Base-by-base conservation (phyloP, 495 filamentous ascomycete genomes). In the Tuber indicum region DNA sequence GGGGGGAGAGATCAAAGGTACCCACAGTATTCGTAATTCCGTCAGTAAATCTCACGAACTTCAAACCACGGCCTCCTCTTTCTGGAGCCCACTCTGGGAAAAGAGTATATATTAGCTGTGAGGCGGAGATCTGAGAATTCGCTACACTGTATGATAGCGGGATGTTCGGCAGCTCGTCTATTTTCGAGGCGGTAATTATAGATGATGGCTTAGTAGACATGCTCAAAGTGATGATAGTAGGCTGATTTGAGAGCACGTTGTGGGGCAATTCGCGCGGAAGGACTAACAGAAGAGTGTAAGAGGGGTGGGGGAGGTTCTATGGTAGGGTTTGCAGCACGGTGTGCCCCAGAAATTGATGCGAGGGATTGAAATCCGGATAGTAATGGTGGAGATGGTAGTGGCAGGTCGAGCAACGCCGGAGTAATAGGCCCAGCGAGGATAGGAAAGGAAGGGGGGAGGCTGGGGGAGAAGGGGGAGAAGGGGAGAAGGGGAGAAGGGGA, bases 11-110 rank as follows among this genome's bases (percentile, higher is more conserved):
- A 52, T 62, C 12, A 41, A 47, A 8, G 19, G 44, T 80, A 89
- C 89, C 77, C 85, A 92, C 91, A 77, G 95, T 98, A 85, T 99
- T 99, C 70, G 96, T 99, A 84, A 99, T 99, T 79, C 96, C 96
- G 83, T 99, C 96, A 43, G 93, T 99, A 86, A 98, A 99, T 71
- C 91, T 90, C 72, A 93, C 88, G 81, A 98, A 93, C 83, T 94
- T 92, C 77, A 99, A 88, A n/a, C 90, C 89, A 8, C 76, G 72
- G 21, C 79, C 79, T 74, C 92, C 93, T 72, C 88, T 89, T 1
- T 88, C 85, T 26, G 89, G 87, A 76, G 91, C 88, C 96, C 96
- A 99, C 81, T 95, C 89, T 10, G 93, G 96, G 70, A 90, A 89
- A 52, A 98, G 87, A 36, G 93, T 88, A 74, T 94, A 87, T 81